Base-by-base conservation (phyloP, 1,139 yeast species). In the Meyerozyma carpophila region DNA sequence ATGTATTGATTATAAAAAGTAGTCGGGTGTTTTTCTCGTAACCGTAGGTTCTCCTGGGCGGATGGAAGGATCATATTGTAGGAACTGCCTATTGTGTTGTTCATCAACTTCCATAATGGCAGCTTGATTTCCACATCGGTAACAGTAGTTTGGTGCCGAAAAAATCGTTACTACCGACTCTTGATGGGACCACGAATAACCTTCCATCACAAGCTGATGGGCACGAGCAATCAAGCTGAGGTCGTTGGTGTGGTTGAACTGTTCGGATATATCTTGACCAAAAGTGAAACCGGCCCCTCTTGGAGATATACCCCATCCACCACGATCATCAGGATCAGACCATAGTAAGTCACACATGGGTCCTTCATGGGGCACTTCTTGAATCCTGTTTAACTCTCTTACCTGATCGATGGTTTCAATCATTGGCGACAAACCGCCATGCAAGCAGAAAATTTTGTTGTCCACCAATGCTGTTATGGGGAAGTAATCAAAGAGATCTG, bases 71-170 rank as follows among this genome's bases (percentile, higher is more conserved):
- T 90, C 97, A 62, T 90, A 90, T 64, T 90, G 97, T 64, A 90
- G 72, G 65, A 90, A 90, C 62, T 90, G 94, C 71, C 93, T 81
- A 62, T 82, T 81, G 65, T 84, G 90, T 60, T 82, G 83, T 66
- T 89, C 98, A 65, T 91, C 98, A 50, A 93, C 96, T 69, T 93
- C 98, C 96, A 93, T 90, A 55, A 93, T 90, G 38, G 98, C 98
- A 31, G 98, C 98, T 69, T 91, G 97, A 70, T 93, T 93, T 58
- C 98, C 98, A 72, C 98, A 93, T 68, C 98, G 75, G 64, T 95
- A 95, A 68, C 96, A 88, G 60, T 88, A 88, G 59, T 88, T 88
- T 5, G 96, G 96, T 2, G 96, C 96, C 51, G 86, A 80, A 56
- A 88, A 88, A 1, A 88, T 81, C 0, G 96, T 88, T 3, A 88